phyloP scores from a whole-genome alignment of 2,329 filamentous ascomycete species.

The Pseudogymnoascus sp. region DNA sequence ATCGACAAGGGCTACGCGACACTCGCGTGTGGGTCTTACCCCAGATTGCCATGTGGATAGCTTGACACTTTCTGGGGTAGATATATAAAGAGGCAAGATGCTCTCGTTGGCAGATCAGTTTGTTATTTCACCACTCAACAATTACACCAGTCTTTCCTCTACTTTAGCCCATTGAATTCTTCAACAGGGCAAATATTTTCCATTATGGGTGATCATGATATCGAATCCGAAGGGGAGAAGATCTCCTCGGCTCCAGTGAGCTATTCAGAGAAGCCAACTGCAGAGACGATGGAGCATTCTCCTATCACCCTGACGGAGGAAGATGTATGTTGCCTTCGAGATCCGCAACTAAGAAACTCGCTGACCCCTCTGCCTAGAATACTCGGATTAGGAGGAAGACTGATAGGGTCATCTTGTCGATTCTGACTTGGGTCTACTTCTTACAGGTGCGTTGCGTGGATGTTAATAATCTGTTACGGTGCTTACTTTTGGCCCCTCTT shows the following conservation, averaged over 20 bases:
- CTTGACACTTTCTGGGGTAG: constrained; percentile 3
- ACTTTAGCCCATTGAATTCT: not conserved
- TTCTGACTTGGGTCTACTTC: constrained; percentile 50
- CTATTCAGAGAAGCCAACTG: not conserved
- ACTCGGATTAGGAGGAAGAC: constrained; percentile 29
- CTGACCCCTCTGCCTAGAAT: constrained; percentile 10
- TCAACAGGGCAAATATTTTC: not conserved
- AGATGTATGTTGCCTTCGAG: constrained; percentile 3
- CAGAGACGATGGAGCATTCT: constrained; percentile 2
- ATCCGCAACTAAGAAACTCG: not conserved
- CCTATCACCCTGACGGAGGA: constrained; percentile 10
- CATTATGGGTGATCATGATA: not conserved
- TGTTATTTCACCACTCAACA: not conserved
- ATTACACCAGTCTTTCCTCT: not conserved
- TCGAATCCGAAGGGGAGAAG: not conserved
- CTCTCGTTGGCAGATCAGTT: not conserved
- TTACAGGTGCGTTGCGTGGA: constrained; percentile 44
- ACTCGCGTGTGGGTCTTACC: not conserved
- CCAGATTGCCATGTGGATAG: not conserved
- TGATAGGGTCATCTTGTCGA: constrained; percentile 42
- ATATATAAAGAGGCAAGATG: not conserved
- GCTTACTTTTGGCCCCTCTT: constrained; percentile 25
- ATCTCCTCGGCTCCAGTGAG: not conserved
- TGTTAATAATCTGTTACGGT: constrained; percentile 17
- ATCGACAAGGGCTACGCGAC: not conserved